A percentile compares a stretch with the other conserved stretches of the same genome.
Conservation (phyloP, 805 yeast genomes). For the Spathaspora boniae region DNA sequence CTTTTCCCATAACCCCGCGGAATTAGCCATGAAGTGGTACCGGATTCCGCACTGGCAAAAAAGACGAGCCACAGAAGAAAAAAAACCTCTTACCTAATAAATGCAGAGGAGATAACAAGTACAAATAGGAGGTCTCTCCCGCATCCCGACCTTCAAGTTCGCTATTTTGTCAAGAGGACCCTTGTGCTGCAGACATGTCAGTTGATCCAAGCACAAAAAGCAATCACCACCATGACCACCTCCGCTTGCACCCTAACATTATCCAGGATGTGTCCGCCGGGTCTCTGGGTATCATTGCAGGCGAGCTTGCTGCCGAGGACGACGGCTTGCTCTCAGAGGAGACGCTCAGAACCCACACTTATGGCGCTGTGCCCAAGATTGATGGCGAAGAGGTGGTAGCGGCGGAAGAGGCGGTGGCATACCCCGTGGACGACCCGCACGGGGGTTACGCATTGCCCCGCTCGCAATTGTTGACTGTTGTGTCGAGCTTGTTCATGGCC, state of each 20-base stretch:
- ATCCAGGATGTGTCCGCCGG: slow-evolving; percentile 32
- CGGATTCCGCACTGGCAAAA: too few species aligned
- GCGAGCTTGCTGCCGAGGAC: slow-evolving; percentile 35
- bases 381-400: slow-evolving; percentile 4
- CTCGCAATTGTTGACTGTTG: slow-evolving; percentile 25
- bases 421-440: slow-evolving; percentile 12
- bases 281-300: slow-evolving; percentile 31
- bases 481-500: slow-evolving; percentile 32
- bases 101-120: too few species aligned
- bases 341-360: slow-evolving; percentile 11
- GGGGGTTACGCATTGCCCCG: slow-evolving; percentile 29
- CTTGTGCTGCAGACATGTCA: too few species aligned
- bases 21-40: too few species aligned
- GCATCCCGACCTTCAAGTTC: too few species aligned
- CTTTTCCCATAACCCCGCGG: too few species aligned
- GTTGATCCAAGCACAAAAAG: background rate
- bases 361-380: slow-evolving; percentile 15
- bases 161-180: too few species aligned
- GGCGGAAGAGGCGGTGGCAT: slow-evolving; percentile 4
- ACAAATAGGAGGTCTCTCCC: too few species aligned
- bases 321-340: slow-evolving; percentile 15
- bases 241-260: slow-evolving; percentile 13
- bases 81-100: too few species aligned
- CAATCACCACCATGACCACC: background rate
- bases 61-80: too few species aligned